phyloP scores from a whole-genome alignment of 1,284 basidiomycete species.

The Moesziomyces sp. region DNA sequence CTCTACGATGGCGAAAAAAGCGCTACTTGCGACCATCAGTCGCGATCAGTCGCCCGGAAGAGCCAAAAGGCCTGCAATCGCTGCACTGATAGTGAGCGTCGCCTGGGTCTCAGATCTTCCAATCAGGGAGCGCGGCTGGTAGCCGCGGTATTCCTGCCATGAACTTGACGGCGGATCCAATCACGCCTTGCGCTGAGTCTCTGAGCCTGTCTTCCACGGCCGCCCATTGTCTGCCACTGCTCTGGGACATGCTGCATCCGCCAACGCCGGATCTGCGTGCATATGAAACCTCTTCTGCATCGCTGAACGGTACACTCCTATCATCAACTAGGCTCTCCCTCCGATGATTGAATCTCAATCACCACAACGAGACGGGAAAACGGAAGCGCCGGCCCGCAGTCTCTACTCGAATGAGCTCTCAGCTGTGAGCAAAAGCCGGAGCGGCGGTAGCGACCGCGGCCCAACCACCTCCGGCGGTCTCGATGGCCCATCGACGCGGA shows the following conservation, averaged over 20 bases:
- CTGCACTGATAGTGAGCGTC: neutral
- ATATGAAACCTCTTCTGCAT: neutral
- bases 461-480: neutral
- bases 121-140: neutral
- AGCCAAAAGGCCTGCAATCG: too few relatives aligned
- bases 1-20: neutral
- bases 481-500: neutral
- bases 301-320: neutral
- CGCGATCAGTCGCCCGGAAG: too few relatives aligned
- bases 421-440: neutral
- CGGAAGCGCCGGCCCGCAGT: too few relatives aligned
- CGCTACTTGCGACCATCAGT: too few relatives aligned
- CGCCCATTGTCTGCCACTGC: too few relatives aligned
- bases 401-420: neutral
- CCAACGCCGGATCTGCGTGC: neutral
- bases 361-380: too few relatives aligned
- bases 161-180: neutral
- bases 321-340: too few relatives aligned
- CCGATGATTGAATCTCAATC: too few relatives aligned
- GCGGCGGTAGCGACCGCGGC: neutral
- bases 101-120: constrained; percentile 3
- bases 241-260: too few relatives aligned
- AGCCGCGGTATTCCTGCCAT: neutral
- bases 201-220: too few relatives aligned
- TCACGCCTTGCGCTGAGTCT: too few relatives aligned